Conservation (phyloP, 805 yeast genomes). For the Myxozyma sirexii region DNA sequence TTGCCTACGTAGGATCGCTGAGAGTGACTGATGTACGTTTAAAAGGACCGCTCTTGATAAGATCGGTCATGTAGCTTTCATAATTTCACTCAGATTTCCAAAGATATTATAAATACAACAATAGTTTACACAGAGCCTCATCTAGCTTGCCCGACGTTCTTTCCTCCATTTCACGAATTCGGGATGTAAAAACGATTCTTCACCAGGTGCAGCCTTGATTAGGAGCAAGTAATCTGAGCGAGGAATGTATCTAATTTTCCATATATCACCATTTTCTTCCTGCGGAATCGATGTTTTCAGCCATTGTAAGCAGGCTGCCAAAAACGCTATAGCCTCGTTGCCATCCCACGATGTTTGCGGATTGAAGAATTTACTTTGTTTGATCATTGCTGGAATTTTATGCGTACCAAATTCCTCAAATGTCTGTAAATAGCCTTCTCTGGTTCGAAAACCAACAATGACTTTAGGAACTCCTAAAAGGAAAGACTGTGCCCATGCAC, state of each 20-base stretch:
- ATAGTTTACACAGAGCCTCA: not conserved
- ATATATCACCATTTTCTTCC: constrained; percentile 53
- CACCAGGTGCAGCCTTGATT: constrained; percentile 8
- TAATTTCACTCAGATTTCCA: no score
- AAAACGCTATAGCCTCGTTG: constrained; percentile 79
- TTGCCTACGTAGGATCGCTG: not conserved
- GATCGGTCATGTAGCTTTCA: no score
- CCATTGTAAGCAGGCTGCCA: constrained; percentile 85
- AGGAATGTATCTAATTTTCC: constrained; percentile 52
- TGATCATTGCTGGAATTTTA: constrained; percentile 71
- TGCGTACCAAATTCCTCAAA: constrained; percentile 79
- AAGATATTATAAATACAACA: no score
- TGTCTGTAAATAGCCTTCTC: constrained; percentile 59
- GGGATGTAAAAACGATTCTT: constrained; percentile 21
- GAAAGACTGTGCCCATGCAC: constrained; percentile 93
- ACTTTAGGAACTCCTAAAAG: constrained; percentile 80
- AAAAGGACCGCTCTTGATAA: no score
- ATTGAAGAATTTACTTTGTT: constrained; percentile 49
- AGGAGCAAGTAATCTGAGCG: constrained; percentile 24
- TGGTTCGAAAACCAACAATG: constrained; percentile 85
- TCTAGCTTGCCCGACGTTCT: not conserved
- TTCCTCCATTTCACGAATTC: constrained; percentile 33
- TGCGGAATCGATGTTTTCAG: constrained; percentile 50
- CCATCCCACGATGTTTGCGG: constrained; percentile 55
- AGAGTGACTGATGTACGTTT: no score